Percentiles rank a stretch among this genome's conserved stretches.
phyloP scores from a whole-genome alignment of 1,284 basidiomycete genomes.

The Dichomitus squalens region DNA sequence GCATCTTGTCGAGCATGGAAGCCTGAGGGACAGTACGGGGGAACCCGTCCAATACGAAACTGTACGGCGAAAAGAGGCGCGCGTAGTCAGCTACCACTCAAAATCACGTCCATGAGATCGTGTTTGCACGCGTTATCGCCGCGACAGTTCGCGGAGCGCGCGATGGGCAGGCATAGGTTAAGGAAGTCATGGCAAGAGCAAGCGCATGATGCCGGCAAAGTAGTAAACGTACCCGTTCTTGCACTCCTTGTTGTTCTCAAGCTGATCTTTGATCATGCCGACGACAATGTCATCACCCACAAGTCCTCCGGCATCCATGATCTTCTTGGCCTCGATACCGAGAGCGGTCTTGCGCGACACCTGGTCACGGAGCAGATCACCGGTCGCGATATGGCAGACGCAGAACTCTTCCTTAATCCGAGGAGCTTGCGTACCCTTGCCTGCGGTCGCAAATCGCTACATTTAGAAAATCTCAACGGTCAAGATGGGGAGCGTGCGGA shows the following conservation, averaged over 20 bases:
- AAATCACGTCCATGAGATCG: background rate
- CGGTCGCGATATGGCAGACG: slow-evolving; percentile 97
- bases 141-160: slow-evolving; percentile 6
- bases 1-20: slow-evolving; percentile 94
- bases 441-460: slow-evolving; percentile 41
- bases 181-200: background rate
- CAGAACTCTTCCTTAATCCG: slow-evolving; percentile 92
- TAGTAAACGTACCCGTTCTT: slow-evolving; percentile 77
- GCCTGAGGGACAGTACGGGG: slow-evolving; percentile 98
- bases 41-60: slow-evolving; percentile 98
- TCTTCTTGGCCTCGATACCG: slow-evolving; percentile 93
- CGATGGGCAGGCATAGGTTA: background rate
- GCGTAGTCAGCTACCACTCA: slow-evolving; percentile 1
- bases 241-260: slow-evolving; percentile 92
- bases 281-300: slow-evolving; percentile 98
- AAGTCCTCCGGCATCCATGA: slow-evolving; percentile 95
- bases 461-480: background rate
- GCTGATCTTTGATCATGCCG: slow-evolving; percentile 95
- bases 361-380: slow-evolving; percentile 98
- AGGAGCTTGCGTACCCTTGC: slow-evolving; percentile 98
- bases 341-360: slow-evolving; percentile 87
- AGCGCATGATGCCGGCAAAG: background rate
- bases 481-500: background rate
- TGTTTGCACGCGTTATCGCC: background rate
- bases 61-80: slow-evolving; percentile 34